Evolutionary conservation across 805 yeast species (phyloP).

Genomic region (Saturnispora zaruensis): DNA sequence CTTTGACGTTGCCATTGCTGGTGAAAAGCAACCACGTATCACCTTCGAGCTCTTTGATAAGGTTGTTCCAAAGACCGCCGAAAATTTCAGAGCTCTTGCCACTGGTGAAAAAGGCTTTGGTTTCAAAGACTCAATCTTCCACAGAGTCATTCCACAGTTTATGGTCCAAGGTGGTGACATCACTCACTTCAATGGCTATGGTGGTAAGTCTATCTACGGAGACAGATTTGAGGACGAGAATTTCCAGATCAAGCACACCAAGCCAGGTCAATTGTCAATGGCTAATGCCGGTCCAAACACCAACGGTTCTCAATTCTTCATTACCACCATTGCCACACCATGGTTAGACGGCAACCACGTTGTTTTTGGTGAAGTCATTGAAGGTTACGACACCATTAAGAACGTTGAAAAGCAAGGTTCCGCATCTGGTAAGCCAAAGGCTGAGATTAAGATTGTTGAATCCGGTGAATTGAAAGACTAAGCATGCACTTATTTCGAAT

Average conservation of each 20-base stretch:
- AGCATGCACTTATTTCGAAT: background rate
- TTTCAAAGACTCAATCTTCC: conserved; percentile 78
- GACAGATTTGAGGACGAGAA: conserved; percentile 71
- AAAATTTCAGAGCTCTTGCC: conserved; percentile 89
- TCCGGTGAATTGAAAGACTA: conserved; percentile 45
- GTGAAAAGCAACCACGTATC: conserved; percentile 45
- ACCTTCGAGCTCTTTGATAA: conserved; percentile 83
- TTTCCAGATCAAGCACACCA: conserved; percentile 64
- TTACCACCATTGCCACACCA: conserved; percentile 79
- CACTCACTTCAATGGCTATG: conserved; percentile 77
- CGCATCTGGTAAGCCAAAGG: conserved; percentile 37
- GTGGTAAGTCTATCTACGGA: conserved; percentile 85
- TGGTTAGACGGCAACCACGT: conserved; percentile 94
- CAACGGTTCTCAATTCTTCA: conserved; percentile 96
- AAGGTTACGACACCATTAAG: conserved; percentile 80
- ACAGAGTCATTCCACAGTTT: conserved; percentile 92
- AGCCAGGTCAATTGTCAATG: conserved; percentile 82
- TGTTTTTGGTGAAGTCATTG: conserved; percentile 87
- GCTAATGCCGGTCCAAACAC: conserved; percentile 98
- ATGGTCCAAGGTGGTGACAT: conserved; percentile 96
- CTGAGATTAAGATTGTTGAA: conserved; percentile 43
- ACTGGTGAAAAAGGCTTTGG: conserved; percentile 91
- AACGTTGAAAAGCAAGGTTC: conserved; percentile 63
- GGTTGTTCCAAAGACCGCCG: conserved; percentile 91
- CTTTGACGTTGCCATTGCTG: conserved; percentile 50